Evolutionary conservation across 345 rosid genomes (phyloP).

Genomic region (Passiflora organensis): DNA sequence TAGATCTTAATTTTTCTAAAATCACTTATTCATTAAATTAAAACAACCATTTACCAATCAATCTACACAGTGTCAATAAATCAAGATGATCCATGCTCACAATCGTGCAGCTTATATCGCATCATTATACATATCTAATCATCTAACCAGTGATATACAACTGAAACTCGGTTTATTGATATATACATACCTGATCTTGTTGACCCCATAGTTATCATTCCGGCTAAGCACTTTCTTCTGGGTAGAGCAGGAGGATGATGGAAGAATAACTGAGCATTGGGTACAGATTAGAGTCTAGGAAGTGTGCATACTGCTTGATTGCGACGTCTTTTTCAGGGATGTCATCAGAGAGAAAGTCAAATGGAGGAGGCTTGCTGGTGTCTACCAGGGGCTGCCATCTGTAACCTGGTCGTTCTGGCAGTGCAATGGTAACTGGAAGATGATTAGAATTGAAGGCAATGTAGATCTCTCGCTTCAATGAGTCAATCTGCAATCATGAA

Average conservation of each 20-base stretch:
- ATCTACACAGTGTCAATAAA: too few species aligned
- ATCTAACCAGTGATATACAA: too few species aligned
- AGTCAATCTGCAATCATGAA: conserved; percentile 49
- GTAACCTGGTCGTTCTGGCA: conserved; percentile 75
- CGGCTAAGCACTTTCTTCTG: conserved; percentile 24
- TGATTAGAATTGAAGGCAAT: conserved; percentile 78
- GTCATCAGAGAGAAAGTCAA: conserved; percentile 62
- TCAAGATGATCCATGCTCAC: too few species aligned
- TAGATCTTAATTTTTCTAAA: too few species aligned
- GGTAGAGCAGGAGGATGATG: conserved; percentile 56
- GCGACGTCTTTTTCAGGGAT: conserved; percentile 57
- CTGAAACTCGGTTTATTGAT: too few species aligned
- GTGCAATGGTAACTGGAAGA: conserved; percentile 48
- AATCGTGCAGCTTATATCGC: too few species aligned
- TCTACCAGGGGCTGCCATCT: conserved; percentile 89
- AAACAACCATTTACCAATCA: too few species aligned
- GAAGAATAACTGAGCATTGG: conserved; percentile 93
- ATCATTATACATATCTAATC: too few species aligned
- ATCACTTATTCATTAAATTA: too few species aligned
- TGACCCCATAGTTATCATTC: too few species aligned
- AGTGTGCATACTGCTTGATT: conserved; percentile 55
- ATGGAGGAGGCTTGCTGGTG: conserved; percentile 77
- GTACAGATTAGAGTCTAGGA: conserved; percentile 72
- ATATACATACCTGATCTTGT: too few species aligned
- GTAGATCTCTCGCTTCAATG: conserved; percentile 74